These are phyloP conservation scores for Dianthus caryophyllus DNA, from an alignment of 148 eudicot species.

Conservation along the genomic window DNA sequence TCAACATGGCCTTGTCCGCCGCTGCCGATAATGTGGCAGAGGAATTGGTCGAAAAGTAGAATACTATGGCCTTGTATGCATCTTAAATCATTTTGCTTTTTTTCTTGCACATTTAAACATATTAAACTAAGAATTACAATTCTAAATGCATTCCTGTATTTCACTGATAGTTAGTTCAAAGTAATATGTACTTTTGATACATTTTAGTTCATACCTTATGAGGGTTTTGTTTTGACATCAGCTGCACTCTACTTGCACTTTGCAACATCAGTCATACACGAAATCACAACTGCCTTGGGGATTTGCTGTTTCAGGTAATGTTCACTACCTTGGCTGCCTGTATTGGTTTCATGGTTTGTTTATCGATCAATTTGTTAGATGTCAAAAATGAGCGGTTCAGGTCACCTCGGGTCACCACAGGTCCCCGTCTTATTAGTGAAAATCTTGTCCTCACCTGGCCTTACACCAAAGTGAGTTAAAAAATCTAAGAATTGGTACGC, in stretches of 20 bases:
- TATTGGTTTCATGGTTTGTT: not conserved
- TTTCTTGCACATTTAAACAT: not conserved
- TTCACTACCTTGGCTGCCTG: not conserved
- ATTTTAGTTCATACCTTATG: conserved; percentile 3
- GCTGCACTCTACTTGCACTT: conserved; percentile 76
- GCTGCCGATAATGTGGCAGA: not conserved
- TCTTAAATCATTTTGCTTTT: not conserved
- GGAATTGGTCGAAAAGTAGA: not conserved
- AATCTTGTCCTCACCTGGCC: not conserved
- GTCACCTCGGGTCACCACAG: not conserved
- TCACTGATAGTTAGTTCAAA: not conserved
- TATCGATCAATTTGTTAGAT: not conserved
- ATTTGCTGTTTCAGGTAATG: conserved; percentile 93
- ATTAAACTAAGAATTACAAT: not conserved
- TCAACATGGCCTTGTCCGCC: not conserved
- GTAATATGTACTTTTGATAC: not conserved
- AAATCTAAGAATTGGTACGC: no score
- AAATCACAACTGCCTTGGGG: conserved; percentile 86
- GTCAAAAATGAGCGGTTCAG: not conserved
- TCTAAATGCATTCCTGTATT: not conserved
- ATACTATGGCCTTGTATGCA: not conserved
- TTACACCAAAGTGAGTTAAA: not conserved
- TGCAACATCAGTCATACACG: conserved; percentile 79
- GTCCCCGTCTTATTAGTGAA: not conserved
- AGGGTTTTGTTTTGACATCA: conserved; percentile 26